phyloP scores from a whole-genome alignment of 805 yeast species.

The Komagataella pseudopastoris region DNA sequence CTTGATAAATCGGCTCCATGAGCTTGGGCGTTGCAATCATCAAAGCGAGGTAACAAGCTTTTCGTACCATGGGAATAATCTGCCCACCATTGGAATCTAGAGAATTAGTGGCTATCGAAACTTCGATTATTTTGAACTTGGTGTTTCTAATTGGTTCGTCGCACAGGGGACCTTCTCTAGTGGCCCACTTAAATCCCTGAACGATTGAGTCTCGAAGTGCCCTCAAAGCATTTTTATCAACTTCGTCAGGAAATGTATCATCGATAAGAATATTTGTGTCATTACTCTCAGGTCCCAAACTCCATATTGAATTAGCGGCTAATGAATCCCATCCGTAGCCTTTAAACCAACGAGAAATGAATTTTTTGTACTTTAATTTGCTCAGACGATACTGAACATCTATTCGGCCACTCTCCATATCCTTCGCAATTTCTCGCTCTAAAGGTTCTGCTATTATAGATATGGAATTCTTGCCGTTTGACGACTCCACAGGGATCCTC shows the following conservation, averaged over 20 bases:
- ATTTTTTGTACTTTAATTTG: slow-evolving; percentile 21
- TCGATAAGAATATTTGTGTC: slow-evolving; percentile 45
- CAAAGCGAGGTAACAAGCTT: slow-evolving; percentile 74
- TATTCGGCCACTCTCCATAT: slow-evolving; percentile 19
- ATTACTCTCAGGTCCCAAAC: slow-evolving; percentile 46
- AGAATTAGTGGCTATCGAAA: slow-evolving; percentile 32
- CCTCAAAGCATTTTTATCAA: slow-evolving; percentile 36
- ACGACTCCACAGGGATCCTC: slow-evolving; percentile 47
- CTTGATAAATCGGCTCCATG: slow-evolving; percentile 68
- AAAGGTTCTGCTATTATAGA: slow-evolving; percentile 72
- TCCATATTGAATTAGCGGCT: slow-evolving; percentile 74
- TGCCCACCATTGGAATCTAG: slow-evolving; percentile 48
- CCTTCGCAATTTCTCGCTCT: slow-evolving; percentile 36
- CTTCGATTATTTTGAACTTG: slow-evolving; percentile 58
- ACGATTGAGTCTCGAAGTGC: slow-evolving; percentile 39
- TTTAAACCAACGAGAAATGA: slow-evolving; percentile 41
- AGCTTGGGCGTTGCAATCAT: slow-evolving; percentile 67
- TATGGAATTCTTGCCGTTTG: slow-evolving; percentile 38
- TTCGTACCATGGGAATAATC: slow-evolving; percentile 67
- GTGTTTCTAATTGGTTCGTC: slow-evolving; percentile 68
- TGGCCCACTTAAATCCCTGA: slow-evolving; percentile 78
- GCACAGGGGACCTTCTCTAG: slow-evolving; percentile 83
- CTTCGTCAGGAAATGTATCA: slow-evolving; percentile 65
- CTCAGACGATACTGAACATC: slow-evolving; percentile 6
- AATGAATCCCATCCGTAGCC: slow-evolving; percentile 71